Percentiles rank a stretch among this genome's conserved stretches.
phyloP scores from a whole-genome alignment of 768 basidiomycete genomes.

The Trametes sanguinea region DNA sequence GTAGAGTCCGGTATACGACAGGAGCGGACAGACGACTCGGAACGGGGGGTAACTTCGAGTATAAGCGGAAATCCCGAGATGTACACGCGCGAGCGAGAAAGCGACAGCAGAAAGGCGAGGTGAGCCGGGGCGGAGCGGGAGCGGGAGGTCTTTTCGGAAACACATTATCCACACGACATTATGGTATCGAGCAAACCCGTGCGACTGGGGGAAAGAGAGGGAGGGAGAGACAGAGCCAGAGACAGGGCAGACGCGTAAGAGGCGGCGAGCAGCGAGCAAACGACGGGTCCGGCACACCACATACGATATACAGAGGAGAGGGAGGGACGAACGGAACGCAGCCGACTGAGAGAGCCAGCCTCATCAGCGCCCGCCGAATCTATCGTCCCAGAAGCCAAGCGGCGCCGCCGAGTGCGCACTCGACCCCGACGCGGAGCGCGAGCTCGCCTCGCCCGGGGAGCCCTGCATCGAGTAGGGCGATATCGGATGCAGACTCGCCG shows the following conservation, averaged over 20 bases:
- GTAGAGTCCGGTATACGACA: neutral
- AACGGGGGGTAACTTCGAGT: neutral
- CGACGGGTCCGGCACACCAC: no score
- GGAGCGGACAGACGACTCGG: neutral
- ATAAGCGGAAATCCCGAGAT: neutral
- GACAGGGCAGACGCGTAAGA: no score
- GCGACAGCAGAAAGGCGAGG: no score
- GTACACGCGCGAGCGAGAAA: no score
- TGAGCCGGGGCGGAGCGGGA: neutral
- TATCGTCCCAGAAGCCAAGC: constrained; percentile 14
- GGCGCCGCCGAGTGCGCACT: constrained; percentile 13
- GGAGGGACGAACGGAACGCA: no score
- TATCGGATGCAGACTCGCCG: constrained; percentile 2
- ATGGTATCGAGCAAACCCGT: neutral
- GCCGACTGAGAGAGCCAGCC: neutral
- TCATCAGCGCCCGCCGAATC: constrained; percentile 16
- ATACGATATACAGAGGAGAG: no score
- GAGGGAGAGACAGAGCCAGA: no score
- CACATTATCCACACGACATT: constrained; percentile 8
- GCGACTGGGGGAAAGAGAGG: neutral
- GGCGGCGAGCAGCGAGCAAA: no score
- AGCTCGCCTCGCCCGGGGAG: constrained; percentile 11
- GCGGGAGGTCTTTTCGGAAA: neutral
- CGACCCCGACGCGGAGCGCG: constrained; percentile 14
- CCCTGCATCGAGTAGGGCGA: constrained; percentile 19